These are phyloP conservation scores for Mycena capillaripes DNA, from an alignment of 768 basidiomycete species.

Conservation along the genomic window DNA sequence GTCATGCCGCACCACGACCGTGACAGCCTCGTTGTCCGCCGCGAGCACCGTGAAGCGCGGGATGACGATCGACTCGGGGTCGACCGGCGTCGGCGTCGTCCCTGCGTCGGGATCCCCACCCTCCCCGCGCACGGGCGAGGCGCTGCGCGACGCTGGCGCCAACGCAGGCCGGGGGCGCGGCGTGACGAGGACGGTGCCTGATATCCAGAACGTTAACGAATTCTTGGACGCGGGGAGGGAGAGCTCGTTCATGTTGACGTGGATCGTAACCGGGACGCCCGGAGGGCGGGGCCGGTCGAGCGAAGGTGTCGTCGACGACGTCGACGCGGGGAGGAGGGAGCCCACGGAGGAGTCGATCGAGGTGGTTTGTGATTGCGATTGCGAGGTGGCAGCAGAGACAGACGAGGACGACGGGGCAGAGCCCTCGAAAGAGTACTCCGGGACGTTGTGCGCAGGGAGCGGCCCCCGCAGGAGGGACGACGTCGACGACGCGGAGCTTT, in stretches of 20 bases:
- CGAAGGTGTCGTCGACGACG: constrained; percentile 40
- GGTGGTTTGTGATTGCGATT: constrained; percentile 42
- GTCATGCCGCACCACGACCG: constrained; percentile 73
- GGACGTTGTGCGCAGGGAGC: constrained; percentile 71
- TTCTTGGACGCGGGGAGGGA: constrained; percentile 71
- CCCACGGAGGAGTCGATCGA: constrained; percentile 59
- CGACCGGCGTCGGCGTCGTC: constrained; percentile 41
- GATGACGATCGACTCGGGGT: constrained; percentile 67
- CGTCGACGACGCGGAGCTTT: constrained; percentile 61
- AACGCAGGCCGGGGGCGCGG: constrained; percentile 53
- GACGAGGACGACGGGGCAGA: constrained; percentile 50
- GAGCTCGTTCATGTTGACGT: constrained; percentile 86
- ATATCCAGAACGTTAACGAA: constrained; percentile 74
- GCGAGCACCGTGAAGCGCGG: constrained; percentile 80
- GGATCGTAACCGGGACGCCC: constrained; percentile 75
- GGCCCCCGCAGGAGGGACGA: constrained; percentile 83
- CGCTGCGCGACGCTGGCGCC: constrained; percentile 40
- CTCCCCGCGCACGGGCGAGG: constrained; percentile 33
- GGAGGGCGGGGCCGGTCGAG: constrained; percentile 60
- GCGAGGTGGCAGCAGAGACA: no score
- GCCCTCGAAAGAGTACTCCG: constrained; percentile 85
- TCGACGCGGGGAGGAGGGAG: constrained; percentile 63
- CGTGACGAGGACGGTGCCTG: constrained; percentile 74
- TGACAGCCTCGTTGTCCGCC: constrained; percentile 72
- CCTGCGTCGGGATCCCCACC: constrained; percentile 39